Evolutionary conservation across 805 yeast species (phyloP), one percentile per base, ranked within the genome.

Genomic region (Debaryomyces maramus): DNA sequence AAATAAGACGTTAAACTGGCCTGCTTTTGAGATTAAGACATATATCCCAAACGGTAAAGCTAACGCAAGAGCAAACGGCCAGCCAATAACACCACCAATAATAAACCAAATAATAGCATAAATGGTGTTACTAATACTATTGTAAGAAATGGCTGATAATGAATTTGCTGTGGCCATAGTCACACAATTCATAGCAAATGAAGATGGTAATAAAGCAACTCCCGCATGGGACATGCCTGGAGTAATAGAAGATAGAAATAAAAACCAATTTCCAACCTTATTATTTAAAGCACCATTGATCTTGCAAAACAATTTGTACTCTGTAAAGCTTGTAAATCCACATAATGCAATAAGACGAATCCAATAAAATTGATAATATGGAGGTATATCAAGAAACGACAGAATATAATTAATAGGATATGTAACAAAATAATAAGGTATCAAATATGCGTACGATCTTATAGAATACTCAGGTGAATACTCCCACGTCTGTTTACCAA

Each of bases 401-500:
- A 50, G 40, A n/a, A 45, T 40, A 3, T 24, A 32, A 16, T 45
- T 45, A 6, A 50, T 15, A 13, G 69, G 65, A 34, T 36, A 51
- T 1, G 59, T 57, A 8, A 61, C 33, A 6, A 63, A 2, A 41
- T 60, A 65, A 48, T 72, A 75, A 1, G 79, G 86, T 5, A 80
- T 45, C 19, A 90, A 64, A 51, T 85, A 89, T 2, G 85, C 74
- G 81, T 93, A 91, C 2, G 96, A 87, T 48, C 98, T 66, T 39
- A 90, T 87, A 13, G 96, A 88, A 53, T 78, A 88, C 39, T 75
- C 85, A 0, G 97, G 97, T 0, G 96, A 87, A 59, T 90, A 91
- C 56, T 90, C 97, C 97, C 97, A 90, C 0, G 97, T 90, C 60
- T 89, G 89, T 51, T 89, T 85, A 2, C 97, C 98, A 59, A 88